These are phyloP conservation scores for Cryptococcus neoformans DNA, from an alignment of 1,284 basidiomycete species.

Conservation along the genomic window DNA sequence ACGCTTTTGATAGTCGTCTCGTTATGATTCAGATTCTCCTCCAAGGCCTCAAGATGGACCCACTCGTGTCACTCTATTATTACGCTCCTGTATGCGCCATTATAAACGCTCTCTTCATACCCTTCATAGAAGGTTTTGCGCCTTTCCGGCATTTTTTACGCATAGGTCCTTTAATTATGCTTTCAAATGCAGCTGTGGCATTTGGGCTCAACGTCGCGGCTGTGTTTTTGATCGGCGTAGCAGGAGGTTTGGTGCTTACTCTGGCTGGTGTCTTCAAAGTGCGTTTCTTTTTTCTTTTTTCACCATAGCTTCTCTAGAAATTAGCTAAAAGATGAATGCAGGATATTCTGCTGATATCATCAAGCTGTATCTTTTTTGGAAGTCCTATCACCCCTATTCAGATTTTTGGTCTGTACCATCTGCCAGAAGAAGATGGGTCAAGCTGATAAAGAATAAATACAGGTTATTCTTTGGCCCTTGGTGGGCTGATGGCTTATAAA, in stretches of 20 bases:
- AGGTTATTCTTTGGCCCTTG: slow-evolving; percentile 36
- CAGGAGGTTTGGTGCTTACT: slow-evolving; percentile 83
- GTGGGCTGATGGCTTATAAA: slow-evolving; percentile 41
- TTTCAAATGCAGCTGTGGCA: slow-evolving; percentile 81
- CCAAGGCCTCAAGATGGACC: slow-evolving; percentile 67
- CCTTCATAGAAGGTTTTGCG: slow-evolving; percentile 85
- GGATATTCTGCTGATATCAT: slow-evolving; percentile 91
- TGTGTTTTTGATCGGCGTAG: slow-evolving; percentile 89
- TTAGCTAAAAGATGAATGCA: slow-evolving; percentile 30
- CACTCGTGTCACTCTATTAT: slow-evolving; percentile 91
- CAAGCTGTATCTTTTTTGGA: slow-evolving; percentile 84
- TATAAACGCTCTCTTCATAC: slow-evolving; percentile 79
- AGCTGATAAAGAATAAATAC: neutral
- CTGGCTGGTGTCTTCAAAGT: slow-evolving; percentile 93
- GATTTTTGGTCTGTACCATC: slow-evolving; percentile 64
- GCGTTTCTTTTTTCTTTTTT: neutral
- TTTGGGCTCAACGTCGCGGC: slow-evolving; percentile 87
- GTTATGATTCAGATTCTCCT: too few species aligned
- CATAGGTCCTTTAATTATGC: slow-evolving; percentile 70
- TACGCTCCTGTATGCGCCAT: slow-evolving; percentile 88
- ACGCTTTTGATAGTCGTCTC: slow-evolving; percentile 59
- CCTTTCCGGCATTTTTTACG: slow-evolving; percentile 69
- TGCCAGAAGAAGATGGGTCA: neutral
- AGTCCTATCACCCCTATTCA: slow-evolving; percentile 75
- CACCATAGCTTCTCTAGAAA: too few species aligned